phyloP scores from a whole-genome alignment of 768 basidiomycete genomes.

The Brasilioporus rufonigricans region DNA sequence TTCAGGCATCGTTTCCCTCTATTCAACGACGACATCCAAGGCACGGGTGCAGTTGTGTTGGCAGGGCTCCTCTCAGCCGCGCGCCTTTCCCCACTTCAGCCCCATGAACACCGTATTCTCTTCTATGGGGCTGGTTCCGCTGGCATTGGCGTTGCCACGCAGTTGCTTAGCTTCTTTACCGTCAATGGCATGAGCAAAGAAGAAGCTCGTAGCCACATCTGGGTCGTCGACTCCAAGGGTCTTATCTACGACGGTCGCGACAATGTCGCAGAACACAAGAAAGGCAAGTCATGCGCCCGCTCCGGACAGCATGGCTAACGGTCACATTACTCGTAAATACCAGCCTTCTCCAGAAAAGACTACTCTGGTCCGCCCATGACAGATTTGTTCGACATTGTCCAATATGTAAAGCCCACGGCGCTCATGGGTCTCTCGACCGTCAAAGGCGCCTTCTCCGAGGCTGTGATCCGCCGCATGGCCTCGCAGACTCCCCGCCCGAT shows the following conservation, averaged over 20 bases:
- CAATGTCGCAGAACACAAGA: slow-evolving; percentile 76
- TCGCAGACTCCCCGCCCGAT: slow-evolving; percentile 79
- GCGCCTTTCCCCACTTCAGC: slow-evolving; percentile 60
- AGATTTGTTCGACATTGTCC: slow-evolving; percentile 72
- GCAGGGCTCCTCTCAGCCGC: slow-evolving; percentile 90
- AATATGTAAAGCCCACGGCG: slow-evolving; percentile 83
- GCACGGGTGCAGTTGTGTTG: slow-evolving; percentile 89
- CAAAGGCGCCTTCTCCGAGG: slow-evolving; percentile 73
- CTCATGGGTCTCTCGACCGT: slow-evolving; percentile 89
- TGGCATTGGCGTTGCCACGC: slow-evolving; percentile 89
- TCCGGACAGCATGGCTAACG: background rate
- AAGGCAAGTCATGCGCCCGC: slow-evolving; percentile 46
- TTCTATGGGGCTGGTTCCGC: slow-evolving; percentile 93
- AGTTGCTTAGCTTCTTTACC: slow-evolving; percentile 87
- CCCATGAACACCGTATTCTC: slow-evolving; percentile 77
- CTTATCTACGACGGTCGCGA: slow-evolving; percentile 77
- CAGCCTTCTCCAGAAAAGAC: slow-evolving; percentile 82
- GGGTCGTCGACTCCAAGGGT: slow-evolving; percentile 84
- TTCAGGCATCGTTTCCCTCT: slow-evolving; percentile 75
- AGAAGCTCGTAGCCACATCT: slow-evolving; percentile 76
- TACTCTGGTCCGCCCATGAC: slow-evolving; percentile 75
- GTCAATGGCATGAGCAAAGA: slow-evolving; percentile 72
- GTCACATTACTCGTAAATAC: background rate
- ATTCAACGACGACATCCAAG: slow-evolving; percentile 92
- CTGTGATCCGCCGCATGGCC: slow-evolving; percentile 75